A percentile compares a stretch with the other conserved stretches of the same genome.
Conservation (phyloP, 2,329 filamentous ascomycete species). For the Ceratocystis colombiana region DNA sequence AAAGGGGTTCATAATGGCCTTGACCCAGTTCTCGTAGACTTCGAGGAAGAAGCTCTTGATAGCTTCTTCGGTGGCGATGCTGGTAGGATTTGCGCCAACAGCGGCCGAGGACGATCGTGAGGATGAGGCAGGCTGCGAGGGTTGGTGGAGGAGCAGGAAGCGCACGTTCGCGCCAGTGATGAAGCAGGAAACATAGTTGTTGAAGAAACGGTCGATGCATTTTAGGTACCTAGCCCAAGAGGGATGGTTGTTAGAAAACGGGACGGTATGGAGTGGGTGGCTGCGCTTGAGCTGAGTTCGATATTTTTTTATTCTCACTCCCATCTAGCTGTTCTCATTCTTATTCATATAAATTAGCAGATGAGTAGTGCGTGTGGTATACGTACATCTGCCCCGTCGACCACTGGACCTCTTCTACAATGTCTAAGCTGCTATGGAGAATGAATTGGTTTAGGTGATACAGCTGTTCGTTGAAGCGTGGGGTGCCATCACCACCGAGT, state of each 20-base stretch:
- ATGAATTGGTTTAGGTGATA: constrained; percentile 97
- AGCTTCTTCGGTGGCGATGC: constrained; percentile 86
- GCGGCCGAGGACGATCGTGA: constrained; percentile 53
- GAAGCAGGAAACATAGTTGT: constrained; percentile 90
- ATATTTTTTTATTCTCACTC: constrained; percentile 36
- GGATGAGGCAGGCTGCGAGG: constrained; percentile 34
- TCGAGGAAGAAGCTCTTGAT: constrained; percentile 90
- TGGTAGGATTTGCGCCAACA: constrained; percentile 73
- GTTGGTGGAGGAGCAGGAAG: constrained; percentile 88
- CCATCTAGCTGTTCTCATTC: no score
- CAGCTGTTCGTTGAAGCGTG: constrained; percentile 79
- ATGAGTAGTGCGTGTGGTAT: neutral
- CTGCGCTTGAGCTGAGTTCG: constrained; percentile 80
- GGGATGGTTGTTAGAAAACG: constrained; percentile 33
- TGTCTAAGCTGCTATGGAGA: constrained; percentile 84
- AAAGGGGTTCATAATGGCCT: constrained; percentile 95
- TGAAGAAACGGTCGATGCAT: constrained; percentile 92
- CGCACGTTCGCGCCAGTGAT: constrained; percentile 86
- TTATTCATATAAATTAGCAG: constrained; percentile 36
- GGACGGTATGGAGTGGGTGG: constrained; percentile 85
- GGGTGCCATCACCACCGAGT: constrained; percentile 82
- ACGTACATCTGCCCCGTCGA: constrained; percentile 68
- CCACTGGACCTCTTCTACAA: constrained; percentile 96
- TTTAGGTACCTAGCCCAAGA: constrained; percentile 67
- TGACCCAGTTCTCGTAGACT: constrained; percentile 93